These are phyloP conservation scores for Teunomyces stri DNA, from an alignment of 805 yeast species.

Conservation along the genomic window DNA sequence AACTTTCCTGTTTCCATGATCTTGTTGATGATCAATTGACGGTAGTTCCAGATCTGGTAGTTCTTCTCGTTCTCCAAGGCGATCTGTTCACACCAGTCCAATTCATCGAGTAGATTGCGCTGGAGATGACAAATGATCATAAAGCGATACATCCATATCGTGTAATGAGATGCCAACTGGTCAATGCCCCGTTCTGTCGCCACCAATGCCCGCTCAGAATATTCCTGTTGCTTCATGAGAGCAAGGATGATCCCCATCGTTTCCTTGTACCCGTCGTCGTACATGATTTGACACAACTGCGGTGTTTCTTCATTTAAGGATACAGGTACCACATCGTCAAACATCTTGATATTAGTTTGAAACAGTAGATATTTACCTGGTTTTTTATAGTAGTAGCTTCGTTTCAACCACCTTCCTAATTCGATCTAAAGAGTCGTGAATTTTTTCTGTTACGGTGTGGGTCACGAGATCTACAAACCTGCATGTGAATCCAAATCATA, in stretches of 20 bases:
- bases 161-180: conserved; percentile 84
- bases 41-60: conserved; percentile 96
- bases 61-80: conserved; percentile 81
- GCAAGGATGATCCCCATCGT: conserved; percentile 62
- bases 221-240: conserved; percentile 56
- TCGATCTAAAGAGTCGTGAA: neutral
- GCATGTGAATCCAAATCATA: no score
- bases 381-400: neutral
- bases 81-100: conserved; percentile 75
- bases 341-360: conserved; percentile 18
- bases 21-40: conserved; percentile 59
- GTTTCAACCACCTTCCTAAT: neutral
- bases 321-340: conserved; percentile 44
- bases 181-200: conserved; percentile 64
- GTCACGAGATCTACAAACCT: no score
- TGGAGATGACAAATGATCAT: conserved; percentile 45
- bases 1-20: conserved; percentile 24
- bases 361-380: neutral
- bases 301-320: conserved; percentile 41
- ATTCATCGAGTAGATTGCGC: conserved; percentile 48
- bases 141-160: conserved; percentile 77
- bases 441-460: no score
- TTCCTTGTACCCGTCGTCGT: conserved; percentile 66
- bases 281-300: conserved; percentile 63
- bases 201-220: conserved; percentile 66